A percentile compares a stretch with the other conserved stretches of the same genome.
These are phyloP conservation scores for Cutaneotrichosporon cutaneum DNA, from an alignment of 1,284 basidiomycete species.

Conservation along the genomic window DNA sequence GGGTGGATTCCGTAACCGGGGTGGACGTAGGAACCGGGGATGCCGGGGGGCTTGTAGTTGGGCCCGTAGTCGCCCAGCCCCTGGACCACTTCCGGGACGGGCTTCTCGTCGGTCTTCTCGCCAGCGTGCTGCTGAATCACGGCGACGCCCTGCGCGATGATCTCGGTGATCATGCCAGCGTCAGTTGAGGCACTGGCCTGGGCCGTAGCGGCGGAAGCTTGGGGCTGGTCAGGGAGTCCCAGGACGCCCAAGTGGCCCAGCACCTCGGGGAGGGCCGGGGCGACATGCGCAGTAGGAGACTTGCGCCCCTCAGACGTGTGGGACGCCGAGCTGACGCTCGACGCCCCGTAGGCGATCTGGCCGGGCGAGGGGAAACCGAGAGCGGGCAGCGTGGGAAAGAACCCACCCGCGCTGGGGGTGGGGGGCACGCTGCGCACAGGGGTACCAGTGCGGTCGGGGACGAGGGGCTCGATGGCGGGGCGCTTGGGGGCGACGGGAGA, in stretches of 20 bases:
- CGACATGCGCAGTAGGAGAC: not conserved
- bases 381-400: not conserved
- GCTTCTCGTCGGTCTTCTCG: not conserved
- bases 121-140: not conserved
- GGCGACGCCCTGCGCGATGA: not conserved
- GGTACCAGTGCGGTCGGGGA: not conserved
- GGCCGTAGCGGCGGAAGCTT: not conserved
- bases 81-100: not conserved
- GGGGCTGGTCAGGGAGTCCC: not conserved
- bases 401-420: not conserved
- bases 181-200: too few species aligned
- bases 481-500: not conserved
- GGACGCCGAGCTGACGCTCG: not conserved
- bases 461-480: not conserved
- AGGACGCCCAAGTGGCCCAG: not conserved
- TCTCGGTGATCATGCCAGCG: not conserved
- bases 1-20: not conserved
- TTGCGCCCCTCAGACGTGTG: not conserved
- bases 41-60: not conserved
- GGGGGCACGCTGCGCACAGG: not conserved
- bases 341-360: too few species aligned
- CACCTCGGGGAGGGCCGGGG: not conserved
- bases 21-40: not conserved
- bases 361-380: not conserved
- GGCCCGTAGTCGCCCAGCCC: not conserved